Conservation (phyloP, 768 basidiomycete species). For the Stropharia rugosoannulata region DNA sequence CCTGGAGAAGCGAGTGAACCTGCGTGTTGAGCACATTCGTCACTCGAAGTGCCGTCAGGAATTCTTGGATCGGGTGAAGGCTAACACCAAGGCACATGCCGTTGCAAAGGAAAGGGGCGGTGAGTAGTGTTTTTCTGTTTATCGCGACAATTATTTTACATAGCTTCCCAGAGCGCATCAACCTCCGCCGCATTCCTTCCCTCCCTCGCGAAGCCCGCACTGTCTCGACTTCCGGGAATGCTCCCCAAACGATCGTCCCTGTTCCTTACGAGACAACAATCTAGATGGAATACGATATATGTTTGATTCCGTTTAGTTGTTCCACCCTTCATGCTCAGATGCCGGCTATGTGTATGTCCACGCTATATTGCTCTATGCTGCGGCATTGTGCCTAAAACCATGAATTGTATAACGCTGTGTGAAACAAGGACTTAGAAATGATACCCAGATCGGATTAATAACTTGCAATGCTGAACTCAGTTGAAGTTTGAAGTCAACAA, state of each 20-base stretch:
- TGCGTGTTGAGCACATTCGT: slow-evolving; percentile 92
- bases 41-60: slow-evolving; percentile 99
- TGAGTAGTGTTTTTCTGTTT: slow-evolving; percentile 38
- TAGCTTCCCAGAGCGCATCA: slow-evolving; percentile 63
- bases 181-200: slow-evolving; percentile 82
- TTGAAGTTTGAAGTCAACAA: not conserved
- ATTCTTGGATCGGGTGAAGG: slow-evolving; percentile 94
- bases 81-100: slow-evolving; percentile 79
- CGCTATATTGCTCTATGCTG: slow-evolving; percentile 23
- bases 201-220: slow-evolving; percentile 79
- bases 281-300: slow-evolving; percentile 44
- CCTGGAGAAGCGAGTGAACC: slow-evolving; percentile 99
- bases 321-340: slow-evolving; percentile 15
- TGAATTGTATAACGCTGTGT: slow-evolving; percentile 14
- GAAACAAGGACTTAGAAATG: not conserved
- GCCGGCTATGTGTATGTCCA: slow-evolving; percentile 23
- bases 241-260: slow-evolving; percentile 91
- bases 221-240: slow-evolving; percentile 72
- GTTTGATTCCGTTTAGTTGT: slow-evolving; percentile 17
- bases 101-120: slow-evolving; percentile 91
- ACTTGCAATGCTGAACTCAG: not conserved
- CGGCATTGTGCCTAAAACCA: slow-evolving; percentile 22
- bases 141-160: not conserved
- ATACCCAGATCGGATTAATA: not conserved
- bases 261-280: slow-evolving; percentile 96